A percentile compares a stretch with the other conserved stretches of the same genome.
phyloP scores from a whole-genome alignment of 139 green algal species.

The Picochlorum costavermella region DNA sequence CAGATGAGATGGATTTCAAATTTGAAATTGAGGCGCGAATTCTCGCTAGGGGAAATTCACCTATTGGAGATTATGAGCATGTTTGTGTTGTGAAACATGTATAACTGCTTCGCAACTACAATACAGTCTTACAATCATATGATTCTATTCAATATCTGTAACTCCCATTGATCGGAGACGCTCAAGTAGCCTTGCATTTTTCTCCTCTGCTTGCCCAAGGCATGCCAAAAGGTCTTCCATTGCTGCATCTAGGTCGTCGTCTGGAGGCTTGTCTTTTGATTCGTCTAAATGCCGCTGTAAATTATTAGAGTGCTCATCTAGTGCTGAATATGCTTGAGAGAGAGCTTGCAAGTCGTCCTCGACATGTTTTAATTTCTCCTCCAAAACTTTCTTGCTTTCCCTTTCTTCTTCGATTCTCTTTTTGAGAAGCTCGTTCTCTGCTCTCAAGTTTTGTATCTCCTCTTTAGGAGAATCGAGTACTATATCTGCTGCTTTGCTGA shows the following conservation, averaged over 20 bases:
- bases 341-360: neutral
- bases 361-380: neutral
- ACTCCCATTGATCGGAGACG: no score
- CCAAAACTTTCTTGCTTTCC: neutral
- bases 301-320: neutral
- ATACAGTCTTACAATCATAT: no score
- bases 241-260: constrained; percentile 27
- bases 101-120: no score
- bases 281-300: neutral
- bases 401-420: neutral
- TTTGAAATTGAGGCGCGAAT: no score
- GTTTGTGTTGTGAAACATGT: no score
- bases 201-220: constrained; percentile 63
- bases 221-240: constrained; percentile 82
- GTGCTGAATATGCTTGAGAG: neutral
- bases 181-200: no score
- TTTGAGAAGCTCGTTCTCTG: neutral
- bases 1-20: no score
- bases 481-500: no score
- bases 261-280: neutral
- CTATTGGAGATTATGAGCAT: no score
- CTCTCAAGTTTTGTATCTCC: neutral
- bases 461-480: no score
- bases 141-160: no score
- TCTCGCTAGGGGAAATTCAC: no score